Conservation (phyloP, 2,329 filamentous ascomycete species). For the Lomentospora prolificans region DNA sequence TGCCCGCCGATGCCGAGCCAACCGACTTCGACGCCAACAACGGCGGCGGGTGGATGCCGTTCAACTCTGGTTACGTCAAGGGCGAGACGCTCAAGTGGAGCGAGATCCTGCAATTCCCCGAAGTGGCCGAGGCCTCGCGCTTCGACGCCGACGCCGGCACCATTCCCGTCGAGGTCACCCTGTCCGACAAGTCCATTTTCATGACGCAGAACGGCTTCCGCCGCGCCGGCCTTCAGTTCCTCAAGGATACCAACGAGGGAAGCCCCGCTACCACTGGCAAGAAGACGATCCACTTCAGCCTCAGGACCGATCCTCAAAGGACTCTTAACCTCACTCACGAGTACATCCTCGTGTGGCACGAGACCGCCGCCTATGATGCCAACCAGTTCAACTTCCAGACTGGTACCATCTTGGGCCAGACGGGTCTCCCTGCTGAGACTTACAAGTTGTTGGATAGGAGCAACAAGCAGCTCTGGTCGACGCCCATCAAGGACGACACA, state of each 20-base stretch:
- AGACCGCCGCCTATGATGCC: constrained; percentile 24
- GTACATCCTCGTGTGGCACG: constrained; percentile 26
- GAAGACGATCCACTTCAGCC: constrained; percentile 26
- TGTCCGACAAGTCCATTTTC: constrained; percentile 34
- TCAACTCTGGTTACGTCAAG: constrained; percentile 27
- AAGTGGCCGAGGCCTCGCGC: constrained; percentile 15
- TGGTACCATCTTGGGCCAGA: constrained; percentile 20
- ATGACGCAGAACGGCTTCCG: constrained; percentile 35
- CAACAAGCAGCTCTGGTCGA: constrained; percentile 13
- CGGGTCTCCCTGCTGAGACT: constrained; percentile 6
- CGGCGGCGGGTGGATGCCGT: constrained; percentile 19
- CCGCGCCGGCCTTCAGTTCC: constrained; percentile 33
- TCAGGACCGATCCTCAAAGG: constrained; percentile 21
- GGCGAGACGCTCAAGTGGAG: constrained; percentile 23
- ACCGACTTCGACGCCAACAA: constrained; percentile 21
- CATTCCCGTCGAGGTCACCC: constrained; percentile 31
- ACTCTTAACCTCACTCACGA: constrained; percentile 26
- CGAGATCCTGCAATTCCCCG: constrained; percentile 25
- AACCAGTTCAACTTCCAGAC: constrained; percentile 29
- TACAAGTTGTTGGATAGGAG: constrained; percentile 13
- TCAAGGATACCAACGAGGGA: constrained; percentile 28
- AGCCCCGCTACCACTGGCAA: constrained; percentile 24
- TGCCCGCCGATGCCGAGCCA: constrained; percentile 16
- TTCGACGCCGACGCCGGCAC: constrained; percentile 26
- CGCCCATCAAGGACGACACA: constrained; percentile 9